Conservation (phyloP, 768 basidiomycete genomes). For the Phylloporus sp. region DNA sequence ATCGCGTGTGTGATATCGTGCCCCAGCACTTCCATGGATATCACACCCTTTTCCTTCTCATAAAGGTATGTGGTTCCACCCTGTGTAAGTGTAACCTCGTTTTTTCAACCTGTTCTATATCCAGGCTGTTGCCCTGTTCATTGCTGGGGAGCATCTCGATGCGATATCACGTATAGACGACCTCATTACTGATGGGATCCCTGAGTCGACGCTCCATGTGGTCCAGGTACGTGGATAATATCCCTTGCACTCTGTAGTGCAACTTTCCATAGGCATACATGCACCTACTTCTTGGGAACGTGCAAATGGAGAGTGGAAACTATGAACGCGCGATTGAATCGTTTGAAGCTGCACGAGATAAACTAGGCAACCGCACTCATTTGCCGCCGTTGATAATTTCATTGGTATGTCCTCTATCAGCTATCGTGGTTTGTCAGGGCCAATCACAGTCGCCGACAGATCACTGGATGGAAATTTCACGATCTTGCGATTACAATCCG, state of each 20-base stretch:
- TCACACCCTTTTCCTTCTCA: not conserved
- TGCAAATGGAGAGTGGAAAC: not conserved
- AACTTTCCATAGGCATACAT: slow-evolving; percentile 3
- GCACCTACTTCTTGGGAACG: slow-evolving; percentile 2
- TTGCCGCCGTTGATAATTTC: not conserved
- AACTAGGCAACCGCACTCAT: not conserved
- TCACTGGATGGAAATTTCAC: slow-evolving; percentile 4
- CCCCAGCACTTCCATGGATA: not conserved
- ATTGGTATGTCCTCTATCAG: not conserved
- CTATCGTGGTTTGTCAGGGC: too few relatives aligned
- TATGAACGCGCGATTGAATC: slow-evolving; percentile 1
- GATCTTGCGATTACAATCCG: not conserved
- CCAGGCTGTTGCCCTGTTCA: slow-evolving; percentile 1
- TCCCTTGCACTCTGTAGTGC: not conserved
- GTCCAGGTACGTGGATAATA: not conserved
- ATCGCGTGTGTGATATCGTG: not conserved
- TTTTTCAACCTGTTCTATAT: too few relatives aligned
- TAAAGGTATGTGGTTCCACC: not conserved
- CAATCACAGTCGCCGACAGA: not conserved
- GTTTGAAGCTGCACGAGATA: not conserved
- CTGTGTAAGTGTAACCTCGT: not conserved
- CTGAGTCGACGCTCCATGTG: not conserved
- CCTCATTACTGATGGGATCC: not conserved
- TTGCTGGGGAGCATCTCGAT: not conserved
- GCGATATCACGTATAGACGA: slow-evolving; percentile 1